Evolutionary conservation across 202 grass and related monocot species (phyloP).

Genomic region (Cymbopogon flexuosus): DNA sequence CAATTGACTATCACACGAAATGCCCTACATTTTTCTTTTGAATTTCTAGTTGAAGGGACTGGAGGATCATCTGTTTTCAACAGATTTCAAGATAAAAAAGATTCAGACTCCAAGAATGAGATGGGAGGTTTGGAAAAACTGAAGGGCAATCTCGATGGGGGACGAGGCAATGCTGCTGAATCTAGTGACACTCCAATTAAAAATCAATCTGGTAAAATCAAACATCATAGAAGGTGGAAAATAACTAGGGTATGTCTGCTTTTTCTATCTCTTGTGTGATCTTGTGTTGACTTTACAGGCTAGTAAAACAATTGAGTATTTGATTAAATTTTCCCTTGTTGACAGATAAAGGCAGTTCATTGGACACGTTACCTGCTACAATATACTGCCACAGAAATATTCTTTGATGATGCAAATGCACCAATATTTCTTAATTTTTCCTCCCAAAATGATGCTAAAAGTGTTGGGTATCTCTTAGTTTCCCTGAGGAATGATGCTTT

Average conservation of each 20-base stretch:
- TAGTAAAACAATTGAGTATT: slow-evolving; percentile 29
- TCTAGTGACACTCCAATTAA: slow-evolving; percentile 43
- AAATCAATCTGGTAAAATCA: slow-evolving; percentile 70
- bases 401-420: slow-evolving; percentile 78
- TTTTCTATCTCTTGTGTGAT: neutral
- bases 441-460: slow-evolving; percentile 92
- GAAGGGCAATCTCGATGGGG: slow-evolving; percentile 51
- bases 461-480: slow-evolving; percentile 68
- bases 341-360: slow-evolving; percentile 90
- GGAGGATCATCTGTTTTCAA: slow-evolving; percentile 89
- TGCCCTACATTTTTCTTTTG: slow-evolving; percentile 83
- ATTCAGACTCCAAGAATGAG: slow-evolving; percentile 68
- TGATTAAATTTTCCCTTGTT: slow-evolving; percentile 32
- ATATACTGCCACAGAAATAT: slow-evolving; percentile 88
- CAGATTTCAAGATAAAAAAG: slow-evolving; percentile 61
- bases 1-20: slow-evolving; percentile 65
- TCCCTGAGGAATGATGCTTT: slow-evolving; percentile 90
- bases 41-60: slow-evolving; percentile 93
- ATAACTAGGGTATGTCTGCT: slow-evolving; percentile 52
- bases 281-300: slow-evolving; percentile 1
- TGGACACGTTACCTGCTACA: slow-evolving; percentile 91
- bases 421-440: slow-evolving; percentile 91
- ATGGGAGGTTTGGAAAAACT: slow-evolving; percentile 47
- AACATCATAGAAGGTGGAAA: slow-evolving; percentile 92
- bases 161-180: slow-evolving; percentile 49